Evolutionary conservation across 768 basidiomycete species (phyloP).

Genomic region (Phaeolepiota aurea): DNA sequence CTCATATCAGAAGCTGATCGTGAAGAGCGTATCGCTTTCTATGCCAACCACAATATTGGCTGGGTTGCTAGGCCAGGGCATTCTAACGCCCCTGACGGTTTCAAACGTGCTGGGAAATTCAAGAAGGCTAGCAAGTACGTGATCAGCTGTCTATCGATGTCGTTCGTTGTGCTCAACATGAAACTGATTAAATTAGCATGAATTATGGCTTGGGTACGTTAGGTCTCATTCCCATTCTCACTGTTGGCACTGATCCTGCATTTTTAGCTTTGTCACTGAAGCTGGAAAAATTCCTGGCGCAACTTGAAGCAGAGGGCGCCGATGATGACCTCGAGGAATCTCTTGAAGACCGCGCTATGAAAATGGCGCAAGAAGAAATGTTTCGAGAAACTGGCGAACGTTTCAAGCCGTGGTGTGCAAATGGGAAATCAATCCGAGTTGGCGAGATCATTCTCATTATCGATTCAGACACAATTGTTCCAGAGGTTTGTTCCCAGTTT

Average conservation of each 20-base stretch:
- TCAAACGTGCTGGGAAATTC: slow-evolving; percentile 89
- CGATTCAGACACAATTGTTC: slow-evolving; percentile 71
- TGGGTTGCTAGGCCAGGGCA: slow-evolving; percentile 80
- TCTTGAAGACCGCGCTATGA: slow-evolving; percentile 67
- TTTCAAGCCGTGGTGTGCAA: slow-evolving; percentile 67
- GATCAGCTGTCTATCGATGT: not conserved
- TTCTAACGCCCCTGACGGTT: slow-evolving; percentile 62
- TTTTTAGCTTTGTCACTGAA: slow-evolving; percentile 49
- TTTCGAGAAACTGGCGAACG: slow-evolving; percentile 45
- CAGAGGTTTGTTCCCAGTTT: slow-evolving; percentile 41
- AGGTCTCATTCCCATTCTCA: not conserved
- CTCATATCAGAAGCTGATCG: slow-evolving; percentile 56
- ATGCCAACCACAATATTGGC: slow-evolving; percentile 67
- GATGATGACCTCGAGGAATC: slow-evolving; percentile 35
- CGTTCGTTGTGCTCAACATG: not conserved
- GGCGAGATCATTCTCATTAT: slow-evolving; percentile 77
- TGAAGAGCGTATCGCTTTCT: slow-evolving; percentile 61
- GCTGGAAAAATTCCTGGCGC: slow-evolving; percentile 41
- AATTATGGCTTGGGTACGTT: slow-evolving; percentile 45
- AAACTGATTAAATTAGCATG: slow-evolving; percentile 45
- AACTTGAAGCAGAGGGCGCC: slow-evolving; percentile 31
- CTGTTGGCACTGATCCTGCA: not conserved
- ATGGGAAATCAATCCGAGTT: slow-evolving; percentile 66
- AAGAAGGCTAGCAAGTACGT: slow-evolving; percentile 65
- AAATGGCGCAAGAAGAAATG: slow-evolving; percentile 65